Evolutionary conservation across 495 filamentous ascomycete species (phyloP).

Genomic region (Penicillium taxi): DNA sequence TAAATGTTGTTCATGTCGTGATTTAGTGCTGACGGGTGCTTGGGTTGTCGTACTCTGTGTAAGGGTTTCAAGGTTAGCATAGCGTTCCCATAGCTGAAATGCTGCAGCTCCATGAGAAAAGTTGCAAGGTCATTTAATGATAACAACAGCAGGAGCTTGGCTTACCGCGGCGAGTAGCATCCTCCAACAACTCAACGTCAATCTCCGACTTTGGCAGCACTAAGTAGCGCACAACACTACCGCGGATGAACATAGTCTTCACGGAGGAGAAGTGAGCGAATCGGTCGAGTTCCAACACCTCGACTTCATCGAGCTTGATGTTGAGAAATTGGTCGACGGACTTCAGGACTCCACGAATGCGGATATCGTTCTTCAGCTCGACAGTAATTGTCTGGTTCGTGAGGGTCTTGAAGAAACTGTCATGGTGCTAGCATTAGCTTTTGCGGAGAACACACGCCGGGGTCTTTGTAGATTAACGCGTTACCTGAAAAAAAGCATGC

Average conservation of each 20-base stretch:
- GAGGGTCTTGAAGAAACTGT: constrained; percentile 98
- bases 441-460: no score
- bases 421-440: neutral
- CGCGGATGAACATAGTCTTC: constrained; percentile 96
- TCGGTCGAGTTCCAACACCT: constrained; percentile 79
- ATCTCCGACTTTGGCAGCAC: constrained; percentile 82
- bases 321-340: constrained; percentile 98
- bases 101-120: no score
- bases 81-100: no score
- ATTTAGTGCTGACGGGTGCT: no score
- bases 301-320: constrained; percentile 95
- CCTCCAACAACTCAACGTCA: constrained; percentile 84
- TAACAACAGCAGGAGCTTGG: no score
- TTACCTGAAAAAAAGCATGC: constrained; percentile 47
- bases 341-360: constrained; percentile 88
- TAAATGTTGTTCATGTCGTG: no score
- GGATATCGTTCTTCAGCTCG: constrained; percentile 98
- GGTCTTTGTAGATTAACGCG: neutral
- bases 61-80: no score
- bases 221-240: constrained; percentile 93
- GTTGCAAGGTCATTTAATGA: no score
- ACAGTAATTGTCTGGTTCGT: constrained; percentile 94
- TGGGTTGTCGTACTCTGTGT: no score
- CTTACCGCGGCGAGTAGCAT: constrained; percentile 90
- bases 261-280: constrained; percentile 93